phyloP scores from a whole-genome alignment of 2,329 filamentous ascomycete species.

The Hymenoscyphus repandus region DNA sequence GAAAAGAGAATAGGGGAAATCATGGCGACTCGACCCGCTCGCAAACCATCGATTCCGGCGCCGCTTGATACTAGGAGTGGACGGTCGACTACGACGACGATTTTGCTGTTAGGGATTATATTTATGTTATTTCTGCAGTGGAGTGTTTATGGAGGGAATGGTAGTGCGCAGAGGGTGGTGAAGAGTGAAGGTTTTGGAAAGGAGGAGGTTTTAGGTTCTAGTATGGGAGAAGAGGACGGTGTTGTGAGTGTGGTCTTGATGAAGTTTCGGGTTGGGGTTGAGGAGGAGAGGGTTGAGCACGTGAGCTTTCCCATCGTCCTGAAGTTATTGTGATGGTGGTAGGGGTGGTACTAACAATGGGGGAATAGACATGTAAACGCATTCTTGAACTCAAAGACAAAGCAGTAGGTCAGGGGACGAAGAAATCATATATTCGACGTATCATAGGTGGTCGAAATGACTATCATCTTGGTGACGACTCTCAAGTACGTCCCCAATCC shows the following conservation, averaged over 20 bases:
- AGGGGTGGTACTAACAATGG: neutral
- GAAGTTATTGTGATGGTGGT: neutral
- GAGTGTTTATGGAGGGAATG: neutral
- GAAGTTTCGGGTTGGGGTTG: constrained; percentile 2
- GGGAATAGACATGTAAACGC: neutral
- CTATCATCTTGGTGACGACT: neutral
- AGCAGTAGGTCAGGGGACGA: neutral
- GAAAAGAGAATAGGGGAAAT: too few species aligned
- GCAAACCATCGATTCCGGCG: neutral
- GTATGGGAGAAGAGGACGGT: neutral
- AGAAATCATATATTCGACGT: neutral
- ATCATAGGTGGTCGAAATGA: neutral
- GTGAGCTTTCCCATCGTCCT: too few species aligned
- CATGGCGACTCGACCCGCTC: neutral
- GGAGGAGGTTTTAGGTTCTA: neutral
- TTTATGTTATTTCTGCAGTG: neutral
- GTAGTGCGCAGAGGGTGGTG: neutral
- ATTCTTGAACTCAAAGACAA: neutral
- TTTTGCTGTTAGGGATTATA: neutral
- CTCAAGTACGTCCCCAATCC: neutral
- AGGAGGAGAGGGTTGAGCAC: neutral
- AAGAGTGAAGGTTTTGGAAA: neutral
- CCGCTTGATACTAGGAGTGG: neutral
- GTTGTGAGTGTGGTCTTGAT: neutral
- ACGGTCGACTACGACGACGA: neutral